Base-by-base conservation (phyloP, 2,329 filamentous ascomycete genomes). In the Botrytis tulipae region DNA sequence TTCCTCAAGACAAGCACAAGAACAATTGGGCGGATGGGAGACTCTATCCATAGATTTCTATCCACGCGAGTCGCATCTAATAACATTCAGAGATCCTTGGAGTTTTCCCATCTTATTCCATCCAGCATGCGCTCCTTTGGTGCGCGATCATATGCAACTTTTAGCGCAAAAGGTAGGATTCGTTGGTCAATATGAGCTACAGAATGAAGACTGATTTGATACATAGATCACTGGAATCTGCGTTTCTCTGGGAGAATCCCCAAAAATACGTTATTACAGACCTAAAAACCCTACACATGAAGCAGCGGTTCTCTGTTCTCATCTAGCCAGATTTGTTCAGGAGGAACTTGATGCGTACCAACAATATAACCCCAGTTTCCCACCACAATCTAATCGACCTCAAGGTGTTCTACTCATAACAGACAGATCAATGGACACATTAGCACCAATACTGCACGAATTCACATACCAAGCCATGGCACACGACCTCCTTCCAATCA, bases 401-500 rank as follows among this genome's bases (percentile, higher is more conserved):
- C 91, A 93, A 76, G 93, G 93, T 57, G 89, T 94, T 0, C 87
- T 99, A 0, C 86, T 97, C 79, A 92, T 99, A 75, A 93, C 94
- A 1, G 96, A 98, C 82, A 89, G 96, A 75, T 93, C 94, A 12
- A 96, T 99, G 92, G 96, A 99, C 82, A 83, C 98, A 5, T 90
- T 92, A 84, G 91, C 95, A 0, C 96, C 96, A 1, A 84, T 98
- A 18, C 81, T 98, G 6, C 96, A 99, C 83, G 96, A 99, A 80
- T 98, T 99, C 81, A 98, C 96, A 20, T 99, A 98, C 82, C 96
- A 99, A 83, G 94, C 96, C 69, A 98, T 99, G 95, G 95, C 94
- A 5, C 93, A 98, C 82, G 96, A 99, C 81, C 85, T 99, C 14
- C 84, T 99, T 44, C 92, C 92, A 0, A 94, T 99, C 80, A 91